These are phyloP conservation scores for Hypsizygus ulmarius DNA, from an alignment of 1,284 basidiomycete species.

Conservation along the genomic window DNA sequence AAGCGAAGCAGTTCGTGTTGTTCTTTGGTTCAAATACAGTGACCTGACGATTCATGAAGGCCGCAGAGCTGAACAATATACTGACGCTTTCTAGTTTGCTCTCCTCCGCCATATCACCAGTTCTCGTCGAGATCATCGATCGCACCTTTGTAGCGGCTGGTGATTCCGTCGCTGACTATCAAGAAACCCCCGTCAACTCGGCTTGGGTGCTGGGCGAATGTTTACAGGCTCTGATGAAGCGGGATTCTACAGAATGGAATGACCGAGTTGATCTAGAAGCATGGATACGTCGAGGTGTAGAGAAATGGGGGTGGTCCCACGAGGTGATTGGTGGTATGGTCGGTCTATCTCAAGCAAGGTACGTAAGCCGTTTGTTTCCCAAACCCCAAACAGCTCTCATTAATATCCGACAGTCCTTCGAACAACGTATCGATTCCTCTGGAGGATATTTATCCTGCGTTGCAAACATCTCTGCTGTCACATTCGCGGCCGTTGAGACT, in stretches of 20 bases:
- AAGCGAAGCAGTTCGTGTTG: slow-evolving; percentile 29
- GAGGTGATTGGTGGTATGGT: slow-evolving; percentile 54
- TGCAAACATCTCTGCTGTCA: slow-evolving; percentile 51
- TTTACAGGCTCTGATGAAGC: slow-evolving; percentile 42
- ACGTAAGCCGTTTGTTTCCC: slow-evolving; percentile 13
- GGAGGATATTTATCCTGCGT: slow-evolving; percentile 43
- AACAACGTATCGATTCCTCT: slow-evolving; percentile 31
- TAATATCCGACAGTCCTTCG: slow-evolving; percentile 19
- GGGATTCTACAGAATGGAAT: slow-evolving; percentile 41
- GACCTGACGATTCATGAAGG: slow-evolving; percentile 29
- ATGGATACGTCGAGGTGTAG: slow-evolving; percentile 47
- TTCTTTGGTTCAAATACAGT: background rate
- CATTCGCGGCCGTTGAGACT: slow-evolving; percentile 59
- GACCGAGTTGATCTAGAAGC: slow-evolving; percentile 38
- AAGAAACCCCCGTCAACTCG: slow-evolving; percentile 35
- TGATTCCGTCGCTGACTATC: slow-evolving; percentile 32
- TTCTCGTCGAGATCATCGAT: slow-evolving; percentile 51
- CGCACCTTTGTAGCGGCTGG: slow-evolving; percentile 37
- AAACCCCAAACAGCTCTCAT: background rate
- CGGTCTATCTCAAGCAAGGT: slow-evolving; percentile 50
- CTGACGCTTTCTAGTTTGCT: slow-evolving; percentile 47
- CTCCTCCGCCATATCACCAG: slow-evolving; percentile 40
- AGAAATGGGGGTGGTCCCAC: slow-evolving; percentile 60
- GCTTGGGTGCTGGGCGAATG: slow-evolving; percentile 57
- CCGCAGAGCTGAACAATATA: slow-evolving; percentile 48